Evolutionary conservation across 257 asterid genomes (phyloP), one percentile per base, ranked within the genome.

Genomic region (Vinca minor): DNA sequence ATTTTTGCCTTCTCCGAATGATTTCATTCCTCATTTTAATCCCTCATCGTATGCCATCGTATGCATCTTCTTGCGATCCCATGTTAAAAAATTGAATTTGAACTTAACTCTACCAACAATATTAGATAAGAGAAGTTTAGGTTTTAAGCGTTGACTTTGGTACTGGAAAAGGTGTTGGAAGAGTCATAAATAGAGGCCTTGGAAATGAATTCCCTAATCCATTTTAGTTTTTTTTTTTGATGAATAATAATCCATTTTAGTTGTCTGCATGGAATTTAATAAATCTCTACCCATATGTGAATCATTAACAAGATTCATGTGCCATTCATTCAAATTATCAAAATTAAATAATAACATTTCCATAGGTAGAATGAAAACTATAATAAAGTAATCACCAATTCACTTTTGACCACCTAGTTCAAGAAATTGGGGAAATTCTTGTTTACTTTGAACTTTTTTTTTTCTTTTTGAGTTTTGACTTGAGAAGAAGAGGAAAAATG

Each of bases 81-180:
- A n/a, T n/a, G n/a, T n/a, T n/a, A n/a, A n/a, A n/a, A n/a, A n/a
- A n/a, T n/a, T n/a, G n/a, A n/a, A n/a, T n/a, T n/a, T n/a, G n/a
- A n/a, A n/a, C n/a, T n/a, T n/a, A n/a, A n/a, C n/a, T n/a, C n/a
- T n/a, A n/a, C n/a, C n/a, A n/a, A n/a, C n/a, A n/a, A n/a, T 20
- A 35, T 52, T 36, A 11, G 73, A 21, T 59, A 62, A 69, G 18
- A 34, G 63, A 54, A 75, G 29, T 41, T 69, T 67, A 59, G 69
- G 59, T 69, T 32, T 36, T 65, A 52, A 44, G 55, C 65, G 69
- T 70, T 73, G 75, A 64, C 67, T 71, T 66, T 67, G 65, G 29
- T 45, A n/a, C 58, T 34, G 54, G 49, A 60, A 60, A 68, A 49
- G 72, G 84, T 82, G 91, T 83, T 71, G 73, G 69, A n/a, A 56